Evolutionary conservation across 495 filamentous ascomycete species (phyloP), one percentile per base, ranked within the genome.

Genomic region (Parachaetomium inaequale): DNA sequence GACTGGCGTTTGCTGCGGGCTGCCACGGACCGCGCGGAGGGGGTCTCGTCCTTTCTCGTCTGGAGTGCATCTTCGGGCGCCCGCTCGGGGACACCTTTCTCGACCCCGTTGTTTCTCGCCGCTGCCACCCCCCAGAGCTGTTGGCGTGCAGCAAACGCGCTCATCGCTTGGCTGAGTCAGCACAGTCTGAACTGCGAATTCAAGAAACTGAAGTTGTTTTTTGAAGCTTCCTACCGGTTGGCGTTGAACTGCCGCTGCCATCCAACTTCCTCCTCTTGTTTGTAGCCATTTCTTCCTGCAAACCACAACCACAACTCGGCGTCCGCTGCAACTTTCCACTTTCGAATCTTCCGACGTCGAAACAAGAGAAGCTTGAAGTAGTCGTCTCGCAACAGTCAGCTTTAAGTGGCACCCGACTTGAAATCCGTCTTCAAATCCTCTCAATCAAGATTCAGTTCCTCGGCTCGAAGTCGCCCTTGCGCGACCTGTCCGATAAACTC

Each of bases 111-210:
- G 7, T 7, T 29, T 21, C 3, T 34, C 25, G 56, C n/a, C 47
- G 47, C 52, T 61, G 67, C 29, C 21, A 51, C 19, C 7, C 57
- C 65, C 45, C 75, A 66, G 5, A 81, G 70, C 38, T 68, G 77
- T 65, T 77, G 75, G 10, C 81, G 75, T 17, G 79, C 77, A 17
- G 81, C 79, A 66, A 82, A 78, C 17, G 80, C 81, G 63, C 81
- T 84, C 67, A 82, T 68, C 11, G 66, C 79, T 81, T 43, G 38
- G 38, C 61, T 36, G 28, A 54, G 63, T 61, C 26, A 63, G 59
- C 36, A 29, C 40, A 25, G 25, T n/a, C n/a, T n/a, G n/a, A n/a
- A n/a, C 4, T 23, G 25, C 54, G 14, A 15, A 2, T 19, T 46
- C 17, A 46, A 23, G 19, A 1, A 46, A 21, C n/a, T 46, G 42